Base-by-base conservation (phyloP, 371 early-diverging fungal species). In the Funneliformis caledonium region DNA sequence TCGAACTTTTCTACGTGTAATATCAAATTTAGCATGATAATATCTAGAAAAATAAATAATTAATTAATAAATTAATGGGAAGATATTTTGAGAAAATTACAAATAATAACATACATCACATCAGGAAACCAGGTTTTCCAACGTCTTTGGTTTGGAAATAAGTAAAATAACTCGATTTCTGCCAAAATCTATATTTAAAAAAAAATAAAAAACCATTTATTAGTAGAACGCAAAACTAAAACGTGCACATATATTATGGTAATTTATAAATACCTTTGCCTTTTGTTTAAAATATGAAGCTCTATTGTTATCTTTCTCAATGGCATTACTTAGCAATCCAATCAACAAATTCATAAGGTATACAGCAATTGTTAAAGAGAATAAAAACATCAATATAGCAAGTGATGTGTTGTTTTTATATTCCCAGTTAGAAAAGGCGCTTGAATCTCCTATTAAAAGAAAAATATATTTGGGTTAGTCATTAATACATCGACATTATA, bases 131-230 rank as follows among this genome's bases (percentile, higher is more conserved):
- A 74, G 22, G n/a, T 56, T 74, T 33, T 59, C 60, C 37, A 74
- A 8, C 74, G 19, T 56, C 74, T 33, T 56, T 74, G 74, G 14
- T 56, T 1, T 16, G 74, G 74, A 33, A 56, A 42, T 31, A 74
- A 37, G 37, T 74, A 74, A 74, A 74, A 52, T 31, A 74, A 74
- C 37, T 74, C 74, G 12, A 74, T 74, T 56, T 74, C 74, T 7
- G 59, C 26, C 11, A 74, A 26, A 14, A 74, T 33, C 74, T 74
- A 56, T 31, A 56, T 56, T 52, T 3, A 37, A 2, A 37, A 37
- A 37, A 37, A 37, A 2, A 2, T 2, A 37, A 37, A 37, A 37
- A 37, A 37, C 1, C 1, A 37, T 2, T 37, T 37, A 37, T 4
- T 48, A 8, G 8, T 14, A 4, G 12, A 19, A 50, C 10, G 52